Evolutionary conservation across 2,329 filamentous ascomycete species (phyloP).

Genomic region (Hypoxylon sp.): DNA sequence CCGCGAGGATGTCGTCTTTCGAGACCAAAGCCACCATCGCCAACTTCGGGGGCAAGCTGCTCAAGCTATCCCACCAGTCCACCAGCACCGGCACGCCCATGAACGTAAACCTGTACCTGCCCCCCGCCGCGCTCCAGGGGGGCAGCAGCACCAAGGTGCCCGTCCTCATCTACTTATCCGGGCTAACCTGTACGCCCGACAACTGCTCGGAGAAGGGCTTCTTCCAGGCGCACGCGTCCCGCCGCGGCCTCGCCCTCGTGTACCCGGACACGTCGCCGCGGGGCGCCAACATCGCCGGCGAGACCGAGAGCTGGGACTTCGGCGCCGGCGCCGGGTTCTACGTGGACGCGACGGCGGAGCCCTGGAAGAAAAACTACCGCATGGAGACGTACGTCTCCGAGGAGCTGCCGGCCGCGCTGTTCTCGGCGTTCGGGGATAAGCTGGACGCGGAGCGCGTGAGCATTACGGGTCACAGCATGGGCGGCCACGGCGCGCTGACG

Average conservation of each 20-base stretch:
- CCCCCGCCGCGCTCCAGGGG: constrained; percentile 70
- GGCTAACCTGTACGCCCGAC: constrained; percentile 93
- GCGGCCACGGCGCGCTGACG: constrained; percentile 93
- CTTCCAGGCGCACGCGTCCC: constrained; percentile 84
- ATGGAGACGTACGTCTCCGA: constrained; percentile 95
- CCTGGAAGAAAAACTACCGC: constrained; percentile 82
- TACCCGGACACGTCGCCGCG: constrained; percentile 96
- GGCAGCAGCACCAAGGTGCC: constrained; percentile 73
- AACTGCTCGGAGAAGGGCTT: constrained; percentile 87
- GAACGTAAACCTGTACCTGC: constrained; percentile 92
- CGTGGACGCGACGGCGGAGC: constrained; percentile 81
- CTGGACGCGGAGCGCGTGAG: constrained; percentile 79
- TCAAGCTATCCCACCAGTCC: constrained; percentile 92
- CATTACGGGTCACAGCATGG: constrained; percentile 97
- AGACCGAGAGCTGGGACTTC: constrained; percentile 92
- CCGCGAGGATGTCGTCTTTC: constrained; percentile 78
- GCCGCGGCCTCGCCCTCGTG: constrained; percentile 88
- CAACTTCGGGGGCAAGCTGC: constrained; percentile 92
- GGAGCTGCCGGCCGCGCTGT: constrained; percentile 85
- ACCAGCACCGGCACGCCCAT: constrained; percentile 85
- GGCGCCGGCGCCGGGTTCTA: constrained; percentile 95
- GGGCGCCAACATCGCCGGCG: constrained; percentile 79
- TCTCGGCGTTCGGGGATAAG: constrained; percentile 72
- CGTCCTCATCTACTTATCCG: constrained; percentile 91
- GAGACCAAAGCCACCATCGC: constrained; percentile 89